phyloP scores from a whole-genome alignment of 2,329 filamentous ascomycete genomes.

The Eutypella sp. region DNA sequence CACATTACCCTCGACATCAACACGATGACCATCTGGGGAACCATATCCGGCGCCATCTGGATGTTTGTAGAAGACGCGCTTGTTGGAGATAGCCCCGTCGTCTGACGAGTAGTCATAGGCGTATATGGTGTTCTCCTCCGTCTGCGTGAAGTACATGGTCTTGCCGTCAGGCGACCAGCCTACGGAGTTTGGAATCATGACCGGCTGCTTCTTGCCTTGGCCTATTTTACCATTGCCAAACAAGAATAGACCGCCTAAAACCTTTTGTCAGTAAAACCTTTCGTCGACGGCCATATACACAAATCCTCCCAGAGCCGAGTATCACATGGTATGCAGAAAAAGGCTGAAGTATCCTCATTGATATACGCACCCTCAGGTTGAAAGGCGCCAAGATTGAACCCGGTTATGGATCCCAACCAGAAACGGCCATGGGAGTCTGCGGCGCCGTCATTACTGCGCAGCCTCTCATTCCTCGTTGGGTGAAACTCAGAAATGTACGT shows the following conservation, averaged over 20 bases:
- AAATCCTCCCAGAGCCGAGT: background rate
- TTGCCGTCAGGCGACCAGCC: conserved; percentile 71
- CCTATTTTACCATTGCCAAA: conserved; percentile 60
- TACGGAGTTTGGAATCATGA: conserved; percentile 81
- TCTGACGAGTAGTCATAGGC: conserved; percentile 66
- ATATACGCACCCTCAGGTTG: conserved; percentile 51
- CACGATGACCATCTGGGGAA: conserved; percentile 77
- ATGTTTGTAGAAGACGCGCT: conserved; percentile 70
- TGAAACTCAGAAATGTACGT: conserved; percentile 44
- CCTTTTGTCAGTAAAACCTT: conserved; percentile 1
- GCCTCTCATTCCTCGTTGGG: conserved; percentile 39
- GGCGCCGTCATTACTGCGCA: conserved; percentile 76
- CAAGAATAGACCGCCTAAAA: conserved; percentile 64
- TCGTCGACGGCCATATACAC: too few species aligned
- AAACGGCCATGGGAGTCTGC: conserved; percentile 76
- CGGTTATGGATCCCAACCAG: conserved; percentile 85
- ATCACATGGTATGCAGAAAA: background rate
- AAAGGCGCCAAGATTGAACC: conserved; percentile 54
- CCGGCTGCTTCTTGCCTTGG: conserved; percentile 50
- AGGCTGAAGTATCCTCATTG: too few species aligned
- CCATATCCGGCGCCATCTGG: conserved; percentile 55
- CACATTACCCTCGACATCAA: conserved; percentile 79
- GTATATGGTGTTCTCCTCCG: conserved; percentile 63
- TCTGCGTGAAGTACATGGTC: conserved; percentile 81
- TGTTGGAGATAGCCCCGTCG: conserved; percentile 62